A percentile compares a stretch with the other conserved stretches of the same genome.
Evolutionary conservation across 2,329 filamentous ascomycete species (phyloP).

Genomic region (Lachnellula cervina): DNA sequence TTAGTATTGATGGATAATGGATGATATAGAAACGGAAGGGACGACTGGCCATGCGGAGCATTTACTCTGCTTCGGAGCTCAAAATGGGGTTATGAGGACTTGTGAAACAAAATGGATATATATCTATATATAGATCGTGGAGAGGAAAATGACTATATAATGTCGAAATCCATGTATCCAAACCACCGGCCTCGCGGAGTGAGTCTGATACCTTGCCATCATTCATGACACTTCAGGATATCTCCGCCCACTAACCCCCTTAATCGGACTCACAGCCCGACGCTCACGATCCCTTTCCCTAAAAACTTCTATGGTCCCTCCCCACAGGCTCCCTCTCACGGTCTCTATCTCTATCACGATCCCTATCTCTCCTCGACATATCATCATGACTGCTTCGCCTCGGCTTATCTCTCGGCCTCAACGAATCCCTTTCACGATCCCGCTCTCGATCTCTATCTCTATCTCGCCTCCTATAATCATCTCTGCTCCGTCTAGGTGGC

Average conservation of each 20-base stretch:
- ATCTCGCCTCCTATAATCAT: slow-evolving; percentile 13
- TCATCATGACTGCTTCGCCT: slow-evolving; percentile 7
- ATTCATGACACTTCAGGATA: slow-evolving; percentile 18
- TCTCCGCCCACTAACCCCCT: slow-evolving; percentile 28
- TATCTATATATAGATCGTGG: too few species aligned
- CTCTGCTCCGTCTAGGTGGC: not conserved
- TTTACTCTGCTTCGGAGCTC: too few species aligned
- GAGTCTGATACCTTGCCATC: not conserved
- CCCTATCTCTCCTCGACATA: slow-evolving; percentile 7
- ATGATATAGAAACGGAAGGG: too few species aligned
- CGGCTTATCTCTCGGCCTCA: not conserved
- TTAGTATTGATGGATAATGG: too few species aligned
- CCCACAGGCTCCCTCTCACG: slow-evolving; percentile 1
- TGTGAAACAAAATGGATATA: too few species aligned
- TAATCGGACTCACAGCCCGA: slow-evolving; percentile 20
- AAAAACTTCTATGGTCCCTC: slow-evolving; percentile 8
- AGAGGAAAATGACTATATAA: too few species aligned
- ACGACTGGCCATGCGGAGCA: too few species aligned
- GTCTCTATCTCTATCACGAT: slow-evolving; percentile 10
- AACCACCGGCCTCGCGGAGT: too few species aligned
- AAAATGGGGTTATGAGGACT: too few species aligned
- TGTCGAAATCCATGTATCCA: too few species aligned
- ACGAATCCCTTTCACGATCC: slow-evolving; percentile 5
- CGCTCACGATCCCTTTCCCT: slow-evolving; percentile 18
- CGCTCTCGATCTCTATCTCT: slow-evolving; percentile 11